Evolutionary conservation across 768 basidiomycete genomes (phyloP), one percentile per base, ranked within the genome.

Genomic region (Suillus cothurnatus): DNA sequence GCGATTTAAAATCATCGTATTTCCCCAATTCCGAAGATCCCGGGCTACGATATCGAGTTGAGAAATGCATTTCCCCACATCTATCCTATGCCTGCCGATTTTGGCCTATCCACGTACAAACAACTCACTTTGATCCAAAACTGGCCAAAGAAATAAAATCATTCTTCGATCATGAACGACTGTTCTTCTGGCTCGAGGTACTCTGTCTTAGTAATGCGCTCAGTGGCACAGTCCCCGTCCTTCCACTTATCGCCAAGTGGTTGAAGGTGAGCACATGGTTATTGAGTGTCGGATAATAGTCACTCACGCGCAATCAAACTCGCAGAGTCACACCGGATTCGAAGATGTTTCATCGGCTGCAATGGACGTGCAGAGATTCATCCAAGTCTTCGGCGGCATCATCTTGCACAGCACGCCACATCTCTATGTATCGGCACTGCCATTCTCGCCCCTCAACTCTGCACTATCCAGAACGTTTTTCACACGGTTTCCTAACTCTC

Each of bases 401-500:
- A 50, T 50, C 49, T 17, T 50, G 49, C 14, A 50, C 49, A 50
- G 49, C 23, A 50, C 49, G 17, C 49, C 49, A 2, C 49, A 50
- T 50, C 49, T 50, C 49, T 50, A 50, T 15, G 23, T 50, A 26
- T 50, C 45, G 36, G 80, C 77, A 23, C 66, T 81, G 41, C 73
- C 79, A 11, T 78, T 78, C 45, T 66, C 72, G 14, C 78, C 80
- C 2, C 63, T 45, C 1, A 65, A 68, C 34, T 76, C 74, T 32
- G 45, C 62, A 11, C 66, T 81, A 52, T 52, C 50, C 7, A 28
- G 2, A 17, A 52, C 7, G 2, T 28, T 52, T 28, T 5, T 55
- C 41, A 5, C n/a, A 68, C 53, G 49, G 68, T 9, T 75, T 64
- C 34, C 50, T 21, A 5, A 12, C 28, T 3, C 21, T 32, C 43